Conservation (phyloP, 1,284 basidiomycete genomes). For the Sanghuangporus sanghuang region DNA sequence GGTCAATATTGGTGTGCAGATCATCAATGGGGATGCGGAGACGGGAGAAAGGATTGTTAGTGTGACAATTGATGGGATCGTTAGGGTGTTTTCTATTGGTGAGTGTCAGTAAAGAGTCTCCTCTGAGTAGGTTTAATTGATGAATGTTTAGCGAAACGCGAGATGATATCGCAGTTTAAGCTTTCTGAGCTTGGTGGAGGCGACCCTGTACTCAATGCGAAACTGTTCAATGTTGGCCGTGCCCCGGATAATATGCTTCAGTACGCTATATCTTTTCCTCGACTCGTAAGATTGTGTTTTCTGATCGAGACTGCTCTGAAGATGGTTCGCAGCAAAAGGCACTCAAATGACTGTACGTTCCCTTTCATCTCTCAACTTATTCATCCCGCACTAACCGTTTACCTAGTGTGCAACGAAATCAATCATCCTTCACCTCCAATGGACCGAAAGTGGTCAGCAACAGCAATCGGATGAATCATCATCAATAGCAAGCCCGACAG, state of each 20-base stretch:
- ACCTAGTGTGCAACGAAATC: slow-evolving; percentile 87
- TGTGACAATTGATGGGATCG: slow-evolving; percentile 89
- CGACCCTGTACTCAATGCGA: slow-evolving; percentile 59
- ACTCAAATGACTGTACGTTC: slow-evolving; percentile 78
- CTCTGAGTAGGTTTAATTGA: too few relatives aligned
- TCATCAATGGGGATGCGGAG: slow-evolving; percentile 50
- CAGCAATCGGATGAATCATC: slow-evolving; percentile 19
- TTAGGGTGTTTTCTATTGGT: slow-evolving; percentile 87
- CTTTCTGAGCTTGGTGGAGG: slow-evolving; percentile 72
- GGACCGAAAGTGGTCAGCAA: slow-evolving; percentile 64
- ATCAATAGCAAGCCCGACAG: slow-evolving; percentile 12
- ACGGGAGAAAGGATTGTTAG: slow-evolving; percentile 79
- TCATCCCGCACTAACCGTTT: background rate
- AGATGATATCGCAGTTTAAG: slow-evolving; percentile 91
- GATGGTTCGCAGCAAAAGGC: slow-evolving; percentile 88
- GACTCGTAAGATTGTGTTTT: background rate
- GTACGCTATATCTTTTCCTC: slow-evolving; percentile 33
- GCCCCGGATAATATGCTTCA: slow-evolving; percentile 83
- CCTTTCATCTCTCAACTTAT: background rate
- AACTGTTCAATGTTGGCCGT: slow-evolving; percentile 67
- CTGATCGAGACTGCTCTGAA: slow-evolving; percentile 24
- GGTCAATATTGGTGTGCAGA: slow-evolving; percentile 84
- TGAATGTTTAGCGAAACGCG: slow-evolving; percentile 46
- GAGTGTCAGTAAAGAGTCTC: slow-evolving; percentile 26
- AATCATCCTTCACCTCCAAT: slow-evolving; percentile 81